Percentiles rank a stretch among this genome's conserved stretches.
phyloP scores from a whole-genome alignment of 2,329 filamentous ascomycete genomes.

The Penicillium sp. region DNA sequence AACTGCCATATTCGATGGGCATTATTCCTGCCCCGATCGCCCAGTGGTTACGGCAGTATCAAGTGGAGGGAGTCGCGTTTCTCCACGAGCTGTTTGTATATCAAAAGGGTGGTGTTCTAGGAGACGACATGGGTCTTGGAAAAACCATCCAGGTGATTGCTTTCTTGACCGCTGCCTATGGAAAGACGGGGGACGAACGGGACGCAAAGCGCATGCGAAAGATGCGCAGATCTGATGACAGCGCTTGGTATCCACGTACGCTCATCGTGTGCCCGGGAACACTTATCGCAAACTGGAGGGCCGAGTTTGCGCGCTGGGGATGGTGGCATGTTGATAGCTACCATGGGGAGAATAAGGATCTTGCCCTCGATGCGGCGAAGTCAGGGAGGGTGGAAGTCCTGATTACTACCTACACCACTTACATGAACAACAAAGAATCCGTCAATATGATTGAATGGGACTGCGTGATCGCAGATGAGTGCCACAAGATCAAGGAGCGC shows the following conservation, averaged over 20 bases:
- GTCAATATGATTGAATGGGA: slow-evolving; percentile 92
- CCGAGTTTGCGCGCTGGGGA: slow-evolving; percentile 84
- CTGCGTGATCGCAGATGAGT: slow-evolving; percentile 91
- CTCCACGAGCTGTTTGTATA: slow-evolving; percentile 87
- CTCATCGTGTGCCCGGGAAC: slow-evolving; percentile 87
- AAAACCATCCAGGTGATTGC: slow-evolving; percentile 97
- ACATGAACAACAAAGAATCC: slow-evolving; percentile 69
- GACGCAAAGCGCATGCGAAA: slow-evolving; percentile 87
- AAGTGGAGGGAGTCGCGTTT: slow-evolving; percentile 80
- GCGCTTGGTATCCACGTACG: slow-evolving; percentile 77
- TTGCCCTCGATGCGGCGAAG: slow-evolving; percentile 68
- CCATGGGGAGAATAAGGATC: slow-evolving; percentile 71
- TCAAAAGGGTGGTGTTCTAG: slow-evolving; percentile 85
- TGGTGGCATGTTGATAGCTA: slow-evolving; percentile 90
- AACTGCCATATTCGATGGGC: slow-evolving; percentile 72
- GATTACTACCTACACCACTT: slow-evolving; percentile 92
- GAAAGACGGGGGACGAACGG: slow-evolving; percentile 85
- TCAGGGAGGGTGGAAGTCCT: slow-evolving; percentile 82
- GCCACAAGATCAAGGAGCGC: slow-evolving; percentile 81
- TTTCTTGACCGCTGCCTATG: slow-evolving; percentile 87
- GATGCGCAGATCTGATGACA: slow-evolving; percentile 61
- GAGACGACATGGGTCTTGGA: slow-evolving; percentile 96
- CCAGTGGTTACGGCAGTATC: slow-evolving; percentile 89
- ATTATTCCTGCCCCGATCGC: slow-evolving; percentile 85
- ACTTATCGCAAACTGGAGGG: slow-evolving; percentile 86